Base-by-base conservation (phyloP, 2,329 filamentous ascomycete species). In the Cercospora nicotianae region DNA sequence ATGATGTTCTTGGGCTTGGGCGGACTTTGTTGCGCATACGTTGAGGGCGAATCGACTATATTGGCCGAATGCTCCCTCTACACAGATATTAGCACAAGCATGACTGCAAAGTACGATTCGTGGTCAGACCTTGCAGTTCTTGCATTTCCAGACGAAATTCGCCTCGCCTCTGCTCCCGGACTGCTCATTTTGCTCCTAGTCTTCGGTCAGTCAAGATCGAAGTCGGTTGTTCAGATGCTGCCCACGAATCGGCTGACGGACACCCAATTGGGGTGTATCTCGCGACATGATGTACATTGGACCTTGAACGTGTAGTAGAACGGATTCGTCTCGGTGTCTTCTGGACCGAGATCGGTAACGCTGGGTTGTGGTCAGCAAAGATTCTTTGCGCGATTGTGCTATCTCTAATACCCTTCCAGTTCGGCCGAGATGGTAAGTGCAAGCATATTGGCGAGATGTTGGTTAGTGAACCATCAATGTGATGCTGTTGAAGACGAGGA, bases 61-160 rank as follows among this genome's bases (percentile, higher is more conserved):
- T 89, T 91, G 64, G 94, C 94, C 33, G 93, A 93, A 18, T 93
- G 92, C 79, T 95, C 91, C 79, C 91, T 86, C 92, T 94, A 72
- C 12, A 30, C 9, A 10, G 2, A 20, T 4, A 18, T 70, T 28
- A 71, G 58, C 23, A 64, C 31, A 26, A 45, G 26, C 51, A 8
- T 33, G 23, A 3, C 28, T 18, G 59, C 2, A 20, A 20, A 23
- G 13, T 59, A 30, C 23, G 26, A 58, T 18, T 20, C 28, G 58
- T 23, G 12, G 31, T 59, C 70, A 57, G 61, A 95, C 93, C 87
- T 95, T 96, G 89, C 95, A 99, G 78, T 95, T 94, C 81, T 96
- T 97, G 86, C 95, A 99, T 80, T 89, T 94, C 94, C 95, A 99
- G n/a, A 99, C 95, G 80, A 99, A 99, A 81, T 98, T 98, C 69